Base-by-base conservation (phyloP, 2,329 filamentous ascomycete genomes). In the Mariannaea sp. region DNA sequence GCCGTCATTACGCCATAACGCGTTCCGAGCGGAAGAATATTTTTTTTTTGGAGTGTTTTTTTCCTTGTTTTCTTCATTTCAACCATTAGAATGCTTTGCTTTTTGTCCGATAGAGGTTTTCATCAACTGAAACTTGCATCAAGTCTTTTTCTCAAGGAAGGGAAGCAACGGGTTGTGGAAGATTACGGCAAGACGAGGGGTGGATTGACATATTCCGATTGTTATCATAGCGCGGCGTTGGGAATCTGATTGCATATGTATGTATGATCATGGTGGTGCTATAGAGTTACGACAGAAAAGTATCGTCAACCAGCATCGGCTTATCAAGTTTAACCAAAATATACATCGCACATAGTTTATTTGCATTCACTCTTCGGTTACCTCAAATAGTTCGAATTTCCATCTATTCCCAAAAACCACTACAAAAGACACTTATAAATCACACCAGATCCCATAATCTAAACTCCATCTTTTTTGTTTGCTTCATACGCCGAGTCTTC, bases 211-310 rank as follows among this genome's bases (percentile, higher is more conserved):
- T 6, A n/a, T n/a, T n/a, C 20, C 44, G 35, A 58, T 64, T 27
- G 45, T 16, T 49, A 36, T 46, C 68, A 71, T 72, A 71, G 70
- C 70, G 70, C 49, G 69, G 69, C 68, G 68, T 70, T 66, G 63
- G 59, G 53, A 57, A 55, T 55, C 59, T 49, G 55, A 56, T 56
- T 63, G 44, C 53, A 57, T 59, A 57, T 63, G 56, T 59, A 57
- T 63, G 56, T 57, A 52, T 52, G 43, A 54, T 55, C 40, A 57
- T 52, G 54, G 53, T 56, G n/a, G 56, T 60, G 49, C 39, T 65
- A 57, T 56, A 54, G 36, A 41, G 26, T 44, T 47, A 49, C 29
- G 38, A 17, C 27, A 35, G 54, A 52, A 62, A 65, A 58, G 61
- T 41, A 30, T 55, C 52, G 17, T 52, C 32, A 36, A 57, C 41